A percentile compares a stretch with the other conserved stretches of the same genome.
These are phyloP conservation scores for Hordeum pubiflorum DNA, from an alignment of 202 grass and related monocot species.

Conservation along the genomic window DNA sequence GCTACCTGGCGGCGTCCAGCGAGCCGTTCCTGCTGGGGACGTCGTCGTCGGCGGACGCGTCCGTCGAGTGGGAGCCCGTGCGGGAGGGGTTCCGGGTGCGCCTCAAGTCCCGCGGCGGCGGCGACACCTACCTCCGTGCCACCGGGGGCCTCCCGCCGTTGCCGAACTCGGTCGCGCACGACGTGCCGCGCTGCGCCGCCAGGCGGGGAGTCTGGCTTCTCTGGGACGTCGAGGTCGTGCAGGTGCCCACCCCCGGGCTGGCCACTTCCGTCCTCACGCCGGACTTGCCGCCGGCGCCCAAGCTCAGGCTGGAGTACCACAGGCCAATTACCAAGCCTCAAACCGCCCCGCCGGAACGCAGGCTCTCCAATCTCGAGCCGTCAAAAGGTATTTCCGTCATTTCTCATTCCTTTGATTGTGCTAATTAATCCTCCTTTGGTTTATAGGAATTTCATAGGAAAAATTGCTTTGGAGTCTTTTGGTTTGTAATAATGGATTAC, in stretches of 20 bases:
- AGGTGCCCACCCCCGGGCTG: constrained; percentile 37
- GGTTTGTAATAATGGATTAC: too few relatives aligned
- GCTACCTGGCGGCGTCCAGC: constrained; percentile 68
- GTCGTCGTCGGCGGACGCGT: constrained; percentile 19
- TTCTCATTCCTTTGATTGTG: neutral
- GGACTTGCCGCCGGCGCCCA: constrained; percentile 13
- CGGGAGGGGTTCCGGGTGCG: constrained; percentile 52
- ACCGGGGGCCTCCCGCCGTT: constrained; percentile 64
- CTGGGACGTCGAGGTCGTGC: constrained; percentile 79
- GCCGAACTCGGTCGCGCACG: constrained; percentile 78
- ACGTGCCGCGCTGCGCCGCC: constrained; percentile 45
- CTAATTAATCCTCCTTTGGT: too few relatives aligned
- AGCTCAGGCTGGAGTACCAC: constrained; percentile 12
- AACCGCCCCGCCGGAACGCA: neutral
- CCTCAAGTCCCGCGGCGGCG: constrained; percentile 14
- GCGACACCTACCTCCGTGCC: constrained; percentile 46
- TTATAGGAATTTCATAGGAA: too few relatives aligned
- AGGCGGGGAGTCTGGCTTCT: constrained; percentile 67
- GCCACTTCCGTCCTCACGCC: neutral
- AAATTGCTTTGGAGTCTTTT: too few relatives aligned
- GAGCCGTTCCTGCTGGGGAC: constrained; percentile 61
- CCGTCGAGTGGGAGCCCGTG: constrained; percentile 63
- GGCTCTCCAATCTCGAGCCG: constrained; percentile 26
- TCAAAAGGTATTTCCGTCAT: constrained; percentile 46
- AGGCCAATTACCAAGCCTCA: constrained; percentile 9